These are phyloP conservation scores for Planoprotostelium fungivorum DNA, from an alignment of 78 protist genomes.

Conservation along the genomic window DNA sequence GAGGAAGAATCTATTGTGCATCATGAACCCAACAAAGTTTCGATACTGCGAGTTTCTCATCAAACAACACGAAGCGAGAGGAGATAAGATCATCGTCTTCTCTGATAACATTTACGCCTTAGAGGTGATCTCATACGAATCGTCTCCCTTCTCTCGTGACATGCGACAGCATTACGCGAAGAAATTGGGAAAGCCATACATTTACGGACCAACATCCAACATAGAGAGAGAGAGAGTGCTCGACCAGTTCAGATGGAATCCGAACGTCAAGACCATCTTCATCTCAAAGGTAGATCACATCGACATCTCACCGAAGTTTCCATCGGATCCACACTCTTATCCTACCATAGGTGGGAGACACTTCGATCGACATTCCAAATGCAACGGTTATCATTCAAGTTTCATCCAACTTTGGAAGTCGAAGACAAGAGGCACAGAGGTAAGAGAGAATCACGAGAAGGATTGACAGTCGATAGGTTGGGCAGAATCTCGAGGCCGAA, in stretches of 20 bases:
- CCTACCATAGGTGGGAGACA: constrained; percentile 89
- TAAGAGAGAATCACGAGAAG: constrained; percentile 93
- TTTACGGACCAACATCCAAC: constrained; percentile 74
- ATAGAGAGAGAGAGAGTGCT: constrained; percentile 65
- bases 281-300: constrained; percentile 69
- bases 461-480: no score
- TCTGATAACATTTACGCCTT: constrained; percentile 86
- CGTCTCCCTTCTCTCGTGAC: no score
- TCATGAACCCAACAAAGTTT: constrained; percentile 95
- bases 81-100: constrained; percentile 94
- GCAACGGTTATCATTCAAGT: constrained; percentile 97
- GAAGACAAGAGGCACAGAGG: constrained; percentile 99
- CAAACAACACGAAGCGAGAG: constrained; percentile 78
- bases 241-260: constrained; percentile 43
- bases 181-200: constrained; percentile 46
- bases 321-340: no score
- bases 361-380: constrained; percentile 94
- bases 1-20: constrained; percentile 57
- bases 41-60: constrained; percentile 82
- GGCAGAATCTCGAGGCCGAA: constrained; percentile 97
- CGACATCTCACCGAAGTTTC: no score
- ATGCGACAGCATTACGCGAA: constrained; percentile 82
- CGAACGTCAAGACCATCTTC: constrained; percentile 65
- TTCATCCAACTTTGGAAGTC: constrained; percentile 87
- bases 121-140: no score